These are phyloP conservation scores for Kwoniella shivajii DNA, from an alignment of 1,284 basidiomycete genomes.

Conservation along the genomic window DNA sequence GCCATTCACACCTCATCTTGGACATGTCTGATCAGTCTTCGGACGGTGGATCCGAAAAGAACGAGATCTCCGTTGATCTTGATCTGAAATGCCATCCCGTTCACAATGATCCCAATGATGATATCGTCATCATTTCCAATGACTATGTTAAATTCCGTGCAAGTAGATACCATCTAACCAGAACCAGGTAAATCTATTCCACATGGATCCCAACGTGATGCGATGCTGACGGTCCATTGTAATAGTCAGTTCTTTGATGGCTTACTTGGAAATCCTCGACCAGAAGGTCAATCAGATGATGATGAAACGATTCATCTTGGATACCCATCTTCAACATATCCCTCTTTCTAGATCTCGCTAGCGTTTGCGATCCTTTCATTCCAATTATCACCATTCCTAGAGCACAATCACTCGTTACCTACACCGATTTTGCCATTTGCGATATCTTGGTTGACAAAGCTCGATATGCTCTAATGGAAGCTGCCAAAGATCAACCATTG, in stretches of 20 bases:
- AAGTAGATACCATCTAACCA: neutral
- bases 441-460: neutral
- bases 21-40: neutral
- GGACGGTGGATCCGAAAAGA: too few relatives aligned
- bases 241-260: neutral
- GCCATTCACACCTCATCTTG: neutral
- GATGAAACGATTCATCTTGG: constrained; percentile 7
- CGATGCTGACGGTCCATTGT: neutral
- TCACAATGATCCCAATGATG: neutral
- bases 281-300: neutral
- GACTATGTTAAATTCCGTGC: constrained; percentile 2
- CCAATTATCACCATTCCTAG: neutral
- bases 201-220: neutral
- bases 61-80: neutral
- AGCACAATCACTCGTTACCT: neutral
- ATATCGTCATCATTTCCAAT: neutral
- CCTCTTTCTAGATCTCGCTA: constrained; percentile 10
- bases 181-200: neutral
- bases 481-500: constrained; percentile 1
- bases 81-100: neutral
- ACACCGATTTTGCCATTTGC: neutral
- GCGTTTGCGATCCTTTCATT: neutral
- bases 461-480: neutral
- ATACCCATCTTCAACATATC: neutral
- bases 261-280: neutral